Evolutionary conservation across 495 filamentous ascomycete genomes (phyloP).

Genomic region (Xylaria cubensis): DNA sequence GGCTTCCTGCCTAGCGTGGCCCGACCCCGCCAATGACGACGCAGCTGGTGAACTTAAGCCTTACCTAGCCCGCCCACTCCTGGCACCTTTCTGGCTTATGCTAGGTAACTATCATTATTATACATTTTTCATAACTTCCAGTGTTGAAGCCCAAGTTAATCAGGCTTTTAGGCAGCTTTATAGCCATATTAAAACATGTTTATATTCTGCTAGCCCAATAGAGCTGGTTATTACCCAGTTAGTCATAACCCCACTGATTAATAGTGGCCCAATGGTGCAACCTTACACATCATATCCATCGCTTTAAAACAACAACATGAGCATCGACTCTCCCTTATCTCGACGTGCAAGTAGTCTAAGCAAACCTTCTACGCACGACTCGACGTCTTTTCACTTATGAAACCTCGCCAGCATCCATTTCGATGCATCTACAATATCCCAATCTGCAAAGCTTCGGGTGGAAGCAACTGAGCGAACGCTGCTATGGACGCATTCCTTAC

Average conservation of each 20-base stretch:
- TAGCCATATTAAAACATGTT: no score
- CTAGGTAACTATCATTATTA: no score
- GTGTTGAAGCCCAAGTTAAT: no score
- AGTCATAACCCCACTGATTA: no score
- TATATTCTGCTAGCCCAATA: no score
- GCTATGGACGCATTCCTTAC: slow-evolving; percentile 80
- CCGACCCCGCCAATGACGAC: slow-evolving; percentile 39
- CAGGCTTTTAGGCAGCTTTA: no score
- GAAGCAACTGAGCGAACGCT: slow-evolving; percentile 24
- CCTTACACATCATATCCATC: neutral
- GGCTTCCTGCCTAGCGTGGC: neutral
- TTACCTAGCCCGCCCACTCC: no score
- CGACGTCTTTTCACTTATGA: neutral
- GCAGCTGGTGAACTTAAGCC: neutral
- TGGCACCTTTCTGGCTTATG: no score
- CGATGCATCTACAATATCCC: slow-evolving; percentile 28
- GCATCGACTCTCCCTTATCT: neutral
- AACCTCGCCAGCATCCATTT: slow-evolving; percentile 4
- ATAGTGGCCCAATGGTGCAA: neutral
- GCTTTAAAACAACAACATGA: neutral
- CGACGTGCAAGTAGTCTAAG: neutral
- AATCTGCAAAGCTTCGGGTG: slow-evolving; percentile 22
- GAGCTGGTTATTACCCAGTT: no score
- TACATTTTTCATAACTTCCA: no score
- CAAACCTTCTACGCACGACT: neutral